Evolutionary conservation across 805 yeast genomes (phyloP).

Genomic region (Hanseniaspora taiwanica): DNA sequence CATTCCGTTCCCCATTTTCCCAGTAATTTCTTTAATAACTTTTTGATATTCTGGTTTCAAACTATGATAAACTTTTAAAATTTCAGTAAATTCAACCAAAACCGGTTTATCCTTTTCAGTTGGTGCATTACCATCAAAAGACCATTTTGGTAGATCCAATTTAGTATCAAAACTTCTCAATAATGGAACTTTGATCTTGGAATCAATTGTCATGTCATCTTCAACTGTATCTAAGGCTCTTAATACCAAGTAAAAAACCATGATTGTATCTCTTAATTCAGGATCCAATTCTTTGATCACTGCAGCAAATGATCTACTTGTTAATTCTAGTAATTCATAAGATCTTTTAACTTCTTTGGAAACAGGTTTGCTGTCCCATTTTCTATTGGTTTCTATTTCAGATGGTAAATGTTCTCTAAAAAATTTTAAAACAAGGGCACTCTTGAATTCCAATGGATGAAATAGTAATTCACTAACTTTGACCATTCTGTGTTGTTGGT

Average conservation of each 20-base stretch:
- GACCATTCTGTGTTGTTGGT: no score
- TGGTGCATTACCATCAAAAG: constrained; percentile 60
- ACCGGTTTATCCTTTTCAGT: constrained; percentile 74
- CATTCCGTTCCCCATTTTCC: constrained; percentile 95
- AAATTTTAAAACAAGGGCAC: constrained; percentile 47
- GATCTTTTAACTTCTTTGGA: constrained; percentile 17
- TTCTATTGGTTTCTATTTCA: constrained; percentile 49
- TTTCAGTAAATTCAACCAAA: constrained; percentile 59
- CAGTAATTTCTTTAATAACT: constrained; percentile 63
- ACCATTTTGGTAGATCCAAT: constrained; percentile 60
- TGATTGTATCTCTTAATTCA: constrained; percentile 66
- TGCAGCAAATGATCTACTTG: constrained; percentile 90
- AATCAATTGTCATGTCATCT: constrained; percentile 83
- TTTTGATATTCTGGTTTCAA: constrained; percentile 67
- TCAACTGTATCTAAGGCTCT: constrained; percentile 93
- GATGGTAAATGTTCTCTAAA: constrained; percentile 41
- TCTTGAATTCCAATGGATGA: constrained; percentile 62
- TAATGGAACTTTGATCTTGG: constrained; percentile 57
- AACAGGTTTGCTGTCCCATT: not conserved
- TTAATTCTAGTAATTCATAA: constrained; percentile 30
- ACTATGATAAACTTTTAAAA: constrained; percentile 58
- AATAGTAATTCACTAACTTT: constrained; percentile 41
- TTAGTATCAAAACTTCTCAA: constrained; percentile 56
- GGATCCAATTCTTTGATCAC: constrained; percentile 88
- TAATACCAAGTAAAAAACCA: constrained; percentile 73